These are phyloP conservation scores for Metarhizium guizhouense DNA, from an alignment of 2,329 filamentous ascomycete species.

Conservation along the genomic window DNA sequence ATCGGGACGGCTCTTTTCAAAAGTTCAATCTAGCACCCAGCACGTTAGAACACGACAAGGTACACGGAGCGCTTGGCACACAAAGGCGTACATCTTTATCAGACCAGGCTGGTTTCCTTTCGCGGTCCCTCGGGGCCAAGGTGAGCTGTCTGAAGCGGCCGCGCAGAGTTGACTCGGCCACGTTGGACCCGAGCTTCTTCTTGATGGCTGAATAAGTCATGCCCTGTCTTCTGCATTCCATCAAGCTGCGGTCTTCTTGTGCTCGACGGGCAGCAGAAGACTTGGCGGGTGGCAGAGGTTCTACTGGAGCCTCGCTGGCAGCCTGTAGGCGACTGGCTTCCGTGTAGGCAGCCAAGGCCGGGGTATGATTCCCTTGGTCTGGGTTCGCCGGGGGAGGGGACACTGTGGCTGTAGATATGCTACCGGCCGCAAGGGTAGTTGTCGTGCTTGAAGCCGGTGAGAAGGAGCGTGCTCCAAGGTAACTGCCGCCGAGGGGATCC, in stretches of 20 bases:
- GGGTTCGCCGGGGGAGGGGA: too few relatives aligned
- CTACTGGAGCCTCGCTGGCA: background rate
- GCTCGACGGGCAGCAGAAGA: background rate
- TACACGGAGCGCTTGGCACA: too few relatives aligned
- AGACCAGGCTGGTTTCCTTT: conserved; percentile 58
- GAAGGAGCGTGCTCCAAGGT: too few relatives aligned
- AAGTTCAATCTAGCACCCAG: conserved; percentile 30
- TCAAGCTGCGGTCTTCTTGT: conserved; percentile 35
- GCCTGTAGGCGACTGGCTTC: too few relatives aligned
- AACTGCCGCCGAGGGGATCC: too few relatives aligned
- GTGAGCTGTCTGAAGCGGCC: conserved; percentile 58
- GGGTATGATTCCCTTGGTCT: too few relatives aligned
- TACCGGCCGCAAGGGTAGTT: too few relatives aligned
- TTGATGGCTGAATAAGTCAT: conserved; percentile 60
- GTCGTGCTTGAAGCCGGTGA: too few relatives aligned
- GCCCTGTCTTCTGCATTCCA: conserved; percentile 44
- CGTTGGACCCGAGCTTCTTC: conserved; percentile 41
- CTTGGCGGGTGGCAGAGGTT: too few relatives aligned
- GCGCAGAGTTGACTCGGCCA: conserved; percentile 64
- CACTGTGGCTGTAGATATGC: too few relatives aligned
- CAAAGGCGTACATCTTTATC: conserved; percentile 48
- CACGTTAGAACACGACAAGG: background rate
- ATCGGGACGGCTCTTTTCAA: conserved; percentile 31
- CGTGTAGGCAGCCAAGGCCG: too few relatives aligned
- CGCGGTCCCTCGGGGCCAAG: conserved; percentile 51